Percentiles rank a stretch among this genome's conserved stretches.
phyloP scores from a whole-genome alignment of 1,139 yeast species.

The Sugiyamaella grinbergsii region DNA sequence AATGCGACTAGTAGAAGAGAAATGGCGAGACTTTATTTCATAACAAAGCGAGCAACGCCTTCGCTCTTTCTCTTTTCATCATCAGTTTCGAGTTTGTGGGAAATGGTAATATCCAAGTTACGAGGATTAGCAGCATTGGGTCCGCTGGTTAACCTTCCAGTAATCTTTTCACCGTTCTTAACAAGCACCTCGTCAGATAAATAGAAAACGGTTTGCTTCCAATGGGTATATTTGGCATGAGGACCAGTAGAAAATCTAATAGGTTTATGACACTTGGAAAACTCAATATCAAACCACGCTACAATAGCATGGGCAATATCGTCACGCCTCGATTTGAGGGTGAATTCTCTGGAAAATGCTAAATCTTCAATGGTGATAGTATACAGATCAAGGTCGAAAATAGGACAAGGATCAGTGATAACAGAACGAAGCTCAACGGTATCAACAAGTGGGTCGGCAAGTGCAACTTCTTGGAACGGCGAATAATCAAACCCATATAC shows the following conservation, averaged over 20 bases:
- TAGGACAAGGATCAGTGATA: slow-evolving; percentile 65
- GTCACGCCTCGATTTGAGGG: slow-evolving; percentile 69
- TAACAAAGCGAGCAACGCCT: slow-evolving; percentile 24
- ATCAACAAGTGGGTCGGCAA: slow-evolving; percentile 94
- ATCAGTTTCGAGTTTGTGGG: slow-evolving; percentile 56
- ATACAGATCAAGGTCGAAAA: slow-evolving; percentile 85
- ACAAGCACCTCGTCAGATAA: slow-evolving; percentile 78
- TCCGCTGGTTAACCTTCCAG: slow-evolving; percentile 70
- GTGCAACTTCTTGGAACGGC: slow-evolving; percentile 68
- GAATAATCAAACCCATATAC: slow-evolving; percentile 96
- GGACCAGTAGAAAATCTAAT: slow-evolving; percentile 51
- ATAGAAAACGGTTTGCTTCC: slow-evolving; percentile 98
- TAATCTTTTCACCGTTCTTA: slow-evolving; percentile 72
- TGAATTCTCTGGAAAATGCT: slow-evolving; percentile 68
- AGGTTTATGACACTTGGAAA: slow-evolving; percentile 54
- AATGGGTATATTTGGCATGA: slow-evolving; percentile 52
- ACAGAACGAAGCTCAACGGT: slow-evolving; percentile 83
- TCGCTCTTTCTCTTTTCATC: slow-evolving; percentile 40
- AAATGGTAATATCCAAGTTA: slow-evolving; percentile 51
- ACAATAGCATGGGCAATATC: slow-evolving; percentile 88
- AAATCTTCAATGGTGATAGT: slow-evolving; percentile 83
- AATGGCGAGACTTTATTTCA: slow-evolving; percentile 13
- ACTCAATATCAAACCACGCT: slow-evolving; percentile 93
- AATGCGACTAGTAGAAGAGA: background rate
- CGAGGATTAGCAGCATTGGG: slow-evolving; percentile 83